Evolutionary conservation across 75 land plant genomes (phyloP), one percentile per base, ranked within the genome.

Genomic region (Pinus taeda): DNA sequence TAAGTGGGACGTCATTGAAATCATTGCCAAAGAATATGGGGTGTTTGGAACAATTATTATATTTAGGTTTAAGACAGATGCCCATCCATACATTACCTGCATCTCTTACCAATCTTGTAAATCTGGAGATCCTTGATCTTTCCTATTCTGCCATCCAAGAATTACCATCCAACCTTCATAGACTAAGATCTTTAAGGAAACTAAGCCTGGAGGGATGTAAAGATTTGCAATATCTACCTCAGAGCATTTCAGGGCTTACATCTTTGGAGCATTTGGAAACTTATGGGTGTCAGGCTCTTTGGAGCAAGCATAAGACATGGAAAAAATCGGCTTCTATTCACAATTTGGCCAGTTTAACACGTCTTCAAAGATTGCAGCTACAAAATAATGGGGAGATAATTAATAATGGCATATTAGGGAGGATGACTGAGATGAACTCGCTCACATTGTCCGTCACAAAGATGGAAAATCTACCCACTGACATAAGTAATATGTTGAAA

Each of bases 391-490:
- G 66, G 66, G 66, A 63, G 29, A 63, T 4, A 12, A 63, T 63
- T 26, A 13, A 24, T 12, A 4, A 63, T 6, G 13, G 66, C 13
- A 63, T 33, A 24, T 26, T 63, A 4, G 3, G 66, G 29, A 29
- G 15, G 33, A 63, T 63, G 66, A 63, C 29, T 15, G 15, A 63
- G 3, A 63, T 63, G 66, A 30, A 63, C 15, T 24, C 29, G 4
- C 66, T 63, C 14, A 29, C 15, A 24, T 63, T 63, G 66, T 29
- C 15, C 11, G 33, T 63, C 66, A 63, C 66, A 63, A 63, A 24
- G 66, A 63, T 63, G 66, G 66, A 63, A 63, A 63, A 26, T 29
- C 37, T 63, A 63, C 66, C 66, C 4, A 12, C 26, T 11, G 66
- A 63, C 66, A 29, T 63, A 63, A 24, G 4, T 63, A 14, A 29